These are phyloP conservation scores for Hemileccinum rubropunctum DNA, from an alignment of 768 basidiomycete genomes.

Conservation along the genomic window DNA sequence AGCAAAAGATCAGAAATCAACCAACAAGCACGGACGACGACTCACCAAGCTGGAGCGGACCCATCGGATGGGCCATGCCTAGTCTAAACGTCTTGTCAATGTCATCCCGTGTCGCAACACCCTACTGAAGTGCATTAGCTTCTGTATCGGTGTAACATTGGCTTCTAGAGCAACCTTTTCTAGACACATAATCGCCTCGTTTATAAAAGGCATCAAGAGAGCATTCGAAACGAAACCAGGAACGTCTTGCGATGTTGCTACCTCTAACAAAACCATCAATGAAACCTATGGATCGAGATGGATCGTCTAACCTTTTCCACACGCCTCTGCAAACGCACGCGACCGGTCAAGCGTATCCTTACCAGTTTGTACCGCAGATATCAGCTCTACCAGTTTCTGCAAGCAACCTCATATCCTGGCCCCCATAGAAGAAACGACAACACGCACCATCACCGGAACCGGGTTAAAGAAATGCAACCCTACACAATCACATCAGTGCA, in stretches of 20 bases:
- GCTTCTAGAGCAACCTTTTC: conserved; percentile 59
- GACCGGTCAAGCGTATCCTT: conserved; percentile 71
- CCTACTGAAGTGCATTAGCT: conserved; percentile 40
- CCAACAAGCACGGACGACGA: not conserved
- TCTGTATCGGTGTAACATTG: not conserved
- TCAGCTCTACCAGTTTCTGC: conserved; percentile 93
- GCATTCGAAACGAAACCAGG: conserved; percentile 97
- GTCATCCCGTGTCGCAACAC: conserved; percentile 89
- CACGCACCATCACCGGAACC: conserved; percentile 87
- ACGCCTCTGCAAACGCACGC: conserved; percentile 78
- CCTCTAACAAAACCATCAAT: conserved; percentile 51
- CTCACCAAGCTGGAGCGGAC: conserved; percentile 81
- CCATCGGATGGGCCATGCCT: conserved; percentile 96
- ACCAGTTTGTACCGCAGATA: conserved; percentile 89
- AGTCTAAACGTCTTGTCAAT: conserved; percentile 93
- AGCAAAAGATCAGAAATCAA: conserved; percentile 2
- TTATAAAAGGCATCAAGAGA: conserved; percentile 94
- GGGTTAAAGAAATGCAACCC: conserved; percentile 96
- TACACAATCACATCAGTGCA: conserved; percentile 25
- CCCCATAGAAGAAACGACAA: not conserved
- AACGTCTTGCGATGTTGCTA: conserved; percentile 86
- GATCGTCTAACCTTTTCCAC: conserved; percentile 69
- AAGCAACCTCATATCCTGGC: not conserved
- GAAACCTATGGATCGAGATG: not conserved
- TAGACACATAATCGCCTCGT: conserved; percentile 93